Conservation (phyloP, 2,329 filamentous ascomycete genomes). For the Cladophialophora bantiana region DNA sequence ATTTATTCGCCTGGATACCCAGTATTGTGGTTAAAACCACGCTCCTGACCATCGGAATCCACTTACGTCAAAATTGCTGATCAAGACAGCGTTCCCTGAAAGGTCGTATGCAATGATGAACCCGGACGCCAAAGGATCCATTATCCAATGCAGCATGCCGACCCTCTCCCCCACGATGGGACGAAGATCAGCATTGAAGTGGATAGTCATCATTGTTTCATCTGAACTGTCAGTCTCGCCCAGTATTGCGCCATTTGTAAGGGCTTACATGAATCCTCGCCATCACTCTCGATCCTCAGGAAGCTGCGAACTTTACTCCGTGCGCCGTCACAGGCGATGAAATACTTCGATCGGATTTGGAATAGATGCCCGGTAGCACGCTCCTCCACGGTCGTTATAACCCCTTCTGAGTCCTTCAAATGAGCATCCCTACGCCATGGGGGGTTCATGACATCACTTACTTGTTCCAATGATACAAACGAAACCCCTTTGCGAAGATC, state of each 20-base stretch:
- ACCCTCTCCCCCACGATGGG: slow-evolving; percentile 49
- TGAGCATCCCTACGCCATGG: slow-evolving; percentile 24
- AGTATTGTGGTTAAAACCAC: neutral
- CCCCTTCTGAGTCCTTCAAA: slow-evolving; percentile 40
- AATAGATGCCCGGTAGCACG: slow-evolving; percentile 25
- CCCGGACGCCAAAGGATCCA: slow-evolving; percentile 52
- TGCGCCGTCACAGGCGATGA: slow-evolving; percentile 32
- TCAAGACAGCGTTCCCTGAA: slow-evolving; percentile 52
- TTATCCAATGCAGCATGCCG: slow-evolving; percentile 56
- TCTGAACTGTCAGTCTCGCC: slow-evolving; percentile 40
- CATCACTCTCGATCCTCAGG: slow-evolving; percentile 48
- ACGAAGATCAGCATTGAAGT: slow-evolving; percentile 53
- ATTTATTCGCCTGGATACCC: slow-evolving; percentile 42
- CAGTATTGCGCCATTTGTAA: neutral
- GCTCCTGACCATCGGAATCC: neutral
- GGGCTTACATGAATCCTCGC: slow-evolving; percentile 52
- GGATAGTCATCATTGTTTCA: slow-evolving; percentile 58
- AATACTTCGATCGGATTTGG: slow-evolving; percentile 26
- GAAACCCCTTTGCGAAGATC: slow-evolving; percentile 35
- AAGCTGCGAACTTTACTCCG: slow-evolving; percentile 28
- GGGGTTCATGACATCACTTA: slow-evolving; percentile 29
- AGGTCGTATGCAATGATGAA: slow-evolving; percentile 57
- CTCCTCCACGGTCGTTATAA: slow-evolving; percentile 38
- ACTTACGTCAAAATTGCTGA: slow-evolving; percentile 54
- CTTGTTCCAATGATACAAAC: slow-evolving; percentile 48